A percentile compares a stretch with the other conserved stretches of the same genome.
These are phyloP conservation scores for Penicillium nucicola DNA, from an alignment of 495 filamentous ascomycete species.

Conservation along the genomic window DNA sequence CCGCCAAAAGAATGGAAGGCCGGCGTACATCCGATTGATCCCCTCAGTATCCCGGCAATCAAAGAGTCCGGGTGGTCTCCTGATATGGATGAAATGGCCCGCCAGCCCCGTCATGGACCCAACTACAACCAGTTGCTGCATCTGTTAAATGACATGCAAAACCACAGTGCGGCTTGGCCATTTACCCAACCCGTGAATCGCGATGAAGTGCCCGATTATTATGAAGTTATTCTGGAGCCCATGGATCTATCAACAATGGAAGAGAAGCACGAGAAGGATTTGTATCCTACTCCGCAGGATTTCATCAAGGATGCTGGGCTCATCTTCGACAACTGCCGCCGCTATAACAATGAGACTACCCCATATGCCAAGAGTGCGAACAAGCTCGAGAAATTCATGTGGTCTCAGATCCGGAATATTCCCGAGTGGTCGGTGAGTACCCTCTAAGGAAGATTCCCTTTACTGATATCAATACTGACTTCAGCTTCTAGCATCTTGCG, in stretches of 20 bases:
- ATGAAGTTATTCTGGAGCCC: conserved; percentile 95
- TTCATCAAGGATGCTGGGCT: conserved; percentile 89
- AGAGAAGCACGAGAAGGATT: conserved; percentile 87
- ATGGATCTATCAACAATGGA: conserved; percentile 99
- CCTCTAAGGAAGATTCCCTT: background rate
- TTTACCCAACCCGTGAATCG: conserved; percentile 92
- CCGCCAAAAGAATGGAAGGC: conserved; percentile 85
- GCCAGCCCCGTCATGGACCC: conserved; percentile 94
- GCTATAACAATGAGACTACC: conserved; percentile 94
- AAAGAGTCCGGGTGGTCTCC: conserved; percentile 90
- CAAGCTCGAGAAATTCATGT: conserved; percentile 97
- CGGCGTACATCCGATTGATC: conserved; percentile 67
- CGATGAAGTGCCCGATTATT: conserved; percentile 95
- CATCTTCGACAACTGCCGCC: conserved; percentile 91
- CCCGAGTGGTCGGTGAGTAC: conserved; percentile 88
- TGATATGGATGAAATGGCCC: conserved; percentile 95
- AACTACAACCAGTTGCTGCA: conserved; percentile 93
- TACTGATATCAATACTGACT: background rate
- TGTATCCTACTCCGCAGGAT: conserved; percentile 87
- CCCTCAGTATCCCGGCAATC: conserved; percentile 77
- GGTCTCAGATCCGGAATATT: conserved; percentile 83
- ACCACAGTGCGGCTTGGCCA: conserved; percentile 87
- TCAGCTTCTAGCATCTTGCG: conserved; percentile 43
- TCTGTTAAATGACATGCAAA: conserved; percentile 93
- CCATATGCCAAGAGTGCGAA: conserved; percentile 94